Base-by-base conservation (phyloP, 192 early-diverging fungal species). In the Oehlia diaphana region DNA sequence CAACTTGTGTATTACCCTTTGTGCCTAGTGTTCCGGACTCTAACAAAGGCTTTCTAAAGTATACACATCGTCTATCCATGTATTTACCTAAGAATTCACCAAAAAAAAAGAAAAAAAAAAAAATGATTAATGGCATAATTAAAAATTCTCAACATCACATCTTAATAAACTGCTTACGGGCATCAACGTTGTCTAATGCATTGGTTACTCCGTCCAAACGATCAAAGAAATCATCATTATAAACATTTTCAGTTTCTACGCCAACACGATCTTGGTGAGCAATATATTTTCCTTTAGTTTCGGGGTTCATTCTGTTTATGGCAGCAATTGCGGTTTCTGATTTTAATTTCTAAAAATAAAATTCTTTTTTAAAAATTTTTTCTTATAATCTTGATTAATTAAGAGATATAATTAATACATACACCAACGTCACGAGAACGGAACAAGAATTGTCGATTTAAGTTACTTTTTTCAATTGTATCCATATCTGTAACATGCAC, bases 1-100 rank as follows among this genome's bases (percentile, higher is more conserved):
- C 92, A 19, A 99, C 96, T 87, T 99, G 98, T 12, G 96, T 98
- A 89, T 99, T 99, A 77, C 98, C 98, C 88, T 99, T 99, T 72
- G 98, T 99, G 31, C 98, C 98, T 16, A 99, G 88, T 3, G 98
- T 99, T 31, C 98, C 98, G 39, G 96, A 98, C 85, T 99, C 98
- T 70, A 99, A 85, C 72, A 99, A 86, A 23, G 97, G 92, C 86
- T 97, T 98, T 81, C 95, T 87, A 85, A 91, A 98, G 86, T 95
- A 98, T 33, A 99, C 96, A 86, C 98, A 99, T 74, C 98, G 92
- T 74, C 93, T 85, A 84, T 99, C 98, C 87, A 99, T 94, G 83
- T 99, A 99, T 80, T 81, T 82, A 49, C 83, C 83, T 84, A 75
- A 49, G 4, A 53, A 19, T 53, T 53, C 31, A 31, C 31, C 0